Evolutionary conservation across 2,329 filamentous ascomycete species (phyloP).

Genomic region (Raffaelea albimanens): DNA sequence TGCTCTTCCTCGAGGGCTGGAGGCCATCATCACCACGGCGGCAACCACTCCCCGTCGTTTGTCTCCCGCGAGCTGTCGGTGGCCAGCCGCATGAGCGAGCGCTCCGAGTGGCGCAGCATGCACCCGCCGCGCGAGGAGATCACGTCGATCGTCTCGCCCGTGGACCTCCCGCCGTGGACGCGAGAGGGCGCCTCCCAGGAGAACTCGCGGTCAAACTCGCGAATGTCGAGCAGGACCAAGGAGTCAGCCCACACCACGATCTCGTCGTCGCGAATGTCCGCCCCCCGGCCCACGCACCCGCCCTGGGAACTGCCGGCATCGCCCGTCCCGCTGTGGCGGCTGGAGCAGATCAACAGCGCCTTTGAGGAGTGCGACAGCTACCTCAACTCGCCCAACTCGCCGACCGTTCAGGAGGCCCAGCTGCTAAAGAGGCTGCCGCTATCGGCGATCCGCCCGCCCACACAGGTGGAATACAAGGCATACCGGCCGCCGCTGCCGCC

Average conservation of each 20-base stretch:
- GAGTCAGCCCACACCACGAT: too few species aligned
- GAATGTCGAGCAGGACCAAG: too few species aligned
- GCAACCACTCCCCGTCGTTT: too few species aligned
- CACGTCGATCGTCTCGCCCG: background rate
- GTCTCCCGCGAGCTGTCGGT: background rate
- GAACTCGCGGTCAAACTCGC: too few species aligned
- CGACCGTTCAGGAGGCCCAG: constrained; percentile 4
- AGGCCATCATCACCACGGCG: too few species aligned
- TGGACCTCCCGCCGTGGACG: background rate
- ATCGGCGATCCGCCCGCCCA: background rate
- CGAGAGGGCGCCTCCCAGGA: too few species aligned
- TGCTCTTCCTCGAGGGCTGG: too few species aligned
- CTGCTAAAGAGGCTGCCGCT: constrained; percentile 2
- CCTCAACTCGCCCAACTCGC: background rate
- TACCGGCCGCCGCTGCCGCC: too few species aligned
- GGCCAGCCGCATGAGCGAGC: background rate
- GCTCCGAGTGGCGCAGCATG: background rate
- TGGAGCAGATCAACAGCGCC: background rate
- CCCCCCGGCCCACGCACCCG: too few species aligned
- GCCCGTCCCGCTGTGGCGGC: constrained; percentile 4
- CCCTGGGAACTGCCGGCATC: constrained; percentile 9
- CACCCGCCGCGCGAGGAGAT: background rate
- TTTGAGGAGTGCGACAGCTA: background rate
- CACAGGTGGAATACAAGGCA: too few species aligned
- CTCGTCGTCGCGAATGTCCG: too few species aligned